A percentile compares a stretch with the other conserved stretches of the same genome.
These are phyloP conservation scores for Vitis hybrid DNA, from an alignment of 177 flowering plant genomes.

Conservation along the genomic window DNA sequence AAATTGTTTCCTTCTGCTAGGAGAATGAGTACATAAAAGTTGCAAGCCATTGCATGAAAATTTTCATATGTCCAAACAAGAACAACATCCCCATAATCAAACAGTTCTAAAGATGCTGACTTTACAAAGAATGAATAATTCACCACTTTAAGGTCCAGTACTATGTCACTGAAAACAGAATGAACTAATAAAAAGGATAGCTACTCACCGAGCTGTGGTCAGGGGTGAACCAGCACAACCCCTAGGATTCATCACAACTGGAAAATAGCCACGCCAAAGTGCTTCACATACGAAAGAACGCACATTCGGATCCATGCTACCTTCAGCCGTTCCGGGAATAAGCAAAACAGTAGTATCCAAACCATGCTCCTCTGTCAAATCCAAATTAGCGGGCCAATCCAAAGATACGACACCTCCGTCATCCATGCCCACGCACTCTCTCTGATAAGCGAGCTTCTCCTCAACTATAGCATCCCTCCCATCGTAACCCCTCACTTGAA, in stretches of 20 bases:
- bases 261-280: conserved; percentile 65
- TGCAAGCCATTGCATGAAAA: neutral
- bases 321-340: conserved; percentile 78
- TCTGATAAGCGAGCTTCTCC: conserved; percentile 55
- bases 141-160: too few species aligned
- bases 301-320: conserved; percentile 62
- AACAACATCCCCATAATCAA: neutral
- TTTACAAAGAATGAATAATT: too few species aligned
- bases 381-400: conserved; percentile 90
- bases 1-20: neutral
- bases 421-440: conserved; percentile 64
- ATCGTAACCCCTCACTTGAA: conserved; percentile 12
- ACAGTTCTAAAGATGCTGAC: neutral
- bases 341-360: conserved; percentile 77
- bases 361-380: conserved; percentile 69
- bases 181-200: neutral
- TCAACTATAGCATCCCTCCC: conserved; percentile 12
- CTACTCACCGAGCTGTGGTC: conserved; percentile 71
- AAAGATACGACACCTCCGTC: conserved; percentile 89
- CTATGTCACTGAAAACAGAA: neutral
- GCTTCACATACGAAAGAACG: conserved; percentile 54
- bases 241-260: conserved; percentile 90
- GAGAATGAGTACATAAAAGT: neutral
- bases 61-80: too few species aligned
- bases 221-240: conserved; percentile 94